phyloP scores from a whole-genome alignment of 306 rosid species.

The Malus orientalis region DNA sequence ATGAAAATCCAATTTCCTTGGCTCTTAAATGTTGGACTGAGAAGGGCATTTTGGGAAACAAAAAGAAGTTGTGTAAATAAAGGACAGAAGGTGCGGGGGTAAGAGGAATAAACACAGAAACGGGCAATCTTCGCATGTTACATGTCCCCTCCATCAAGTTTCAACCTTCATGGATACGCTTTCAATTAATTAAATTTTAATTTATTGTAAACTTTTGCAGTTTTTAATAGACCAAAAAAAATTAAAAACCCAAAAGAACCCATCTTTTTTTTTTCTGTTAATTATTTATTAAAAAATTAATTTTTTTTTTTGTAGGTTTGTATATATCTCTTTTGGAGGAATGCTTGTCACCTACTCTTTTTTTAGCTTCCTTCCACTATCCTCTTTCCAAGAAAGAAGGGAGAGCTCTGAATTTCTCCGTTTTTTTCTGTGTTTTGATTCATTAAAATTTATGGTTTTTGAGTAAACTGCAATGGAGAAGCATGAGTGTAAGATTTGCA shows the following conservation, averaged over 20 bases:
- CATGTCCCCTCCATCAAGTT: constrained; percentile 29
- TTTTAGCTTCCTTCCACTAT: constrained; percentile 36
- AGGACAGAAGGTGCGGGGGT: not conserved
- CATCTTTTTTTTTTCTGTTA: not conserved
- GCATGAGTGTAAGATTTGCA: constrained; percentile 76
- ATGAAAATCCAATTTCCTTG: not conserved
- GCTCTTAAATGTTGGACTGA: not conserved
- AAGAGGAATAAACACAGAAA: constrained; percentile 46
- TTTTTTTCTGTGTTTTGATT: not conserved
- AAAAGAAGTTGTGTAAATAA: constrained; percentile 2
- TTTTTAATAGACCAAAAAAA: not conserved
- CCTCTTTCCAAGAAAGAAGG: constrained; percentile 20
- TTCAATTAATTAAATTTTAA: constrained; percentile 17
- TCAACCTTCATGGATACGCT: constrained; percentile 38
- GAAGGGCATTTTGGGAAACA: constrained; percentile 33
- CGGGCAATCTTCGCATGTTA: constrained; percentile 52
- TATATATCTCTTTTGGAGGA: constrained; percentile 53
- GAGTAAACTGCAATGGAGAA: constrained; percentile 46
- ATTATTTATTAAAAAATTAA: not conserved
- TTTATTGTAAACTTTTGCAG: constrained; percentile 1
- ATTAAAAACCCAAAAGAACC: not conserved
- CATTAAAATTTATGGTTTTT: not conserved
- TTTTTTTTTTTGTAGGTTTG: constrained; percentile 6
- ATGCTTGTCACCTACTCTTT: constrained; percentile 78
- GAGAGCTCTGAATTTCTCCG: constrained; percentile 9